phyloP scores from a whole-genome alignment of 306 rosid species.

The Cucurbita moschata region DNA sequence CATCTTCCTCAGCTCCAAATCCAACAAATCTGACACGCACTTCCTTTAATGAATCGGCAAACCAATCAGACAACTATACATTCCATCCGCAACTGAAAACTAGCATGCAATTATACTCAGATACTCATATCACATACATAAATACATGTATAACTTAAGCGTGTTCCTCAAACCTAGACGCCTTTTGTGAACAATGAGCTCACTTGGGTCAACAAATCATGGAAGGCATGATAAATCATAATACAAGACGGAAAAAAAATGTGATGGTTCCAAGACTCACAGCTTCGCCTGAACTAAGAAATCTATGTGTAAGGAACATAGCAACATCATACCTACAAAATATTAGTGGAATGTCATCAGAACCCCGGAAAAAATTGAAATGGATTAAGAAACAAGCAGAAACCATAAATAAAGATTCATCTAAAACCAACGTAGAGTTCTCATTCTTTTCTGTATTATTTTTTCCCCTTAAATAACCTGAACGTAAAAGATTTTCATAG shows the following conservation, averaged over 20 bases:
- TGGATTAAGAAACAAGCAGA: neutral
- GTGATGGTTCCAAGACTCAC: constrained; percentile 36
- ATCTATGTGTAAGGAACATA: constrained; percentile 52
- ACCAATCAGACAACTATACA: constrained; percentile 17
- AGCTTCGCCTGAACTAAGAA: constrained; percentile 55
- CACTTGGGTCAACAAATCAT: neutral
- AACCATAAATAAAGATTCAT: neutral
- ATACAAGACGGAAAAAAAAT: neutral
- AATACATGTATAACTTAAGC: neutral
- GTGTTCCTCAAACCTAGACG: neutral
- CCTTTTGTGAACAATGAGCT: neutral
- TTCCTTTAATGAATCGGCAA: constrained; percentile 71
- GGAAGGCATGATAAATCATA: neutral
- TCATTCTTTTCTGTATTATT: neutral
- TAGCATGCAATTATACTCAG: neutral
- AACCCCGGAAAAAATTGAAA: neutral
- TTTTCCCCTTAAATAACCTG: neutral
- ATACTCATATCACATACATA: neutral
- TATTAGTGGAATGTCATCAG: constrained; percentile 8
- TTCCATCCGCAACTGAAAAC: neutral
- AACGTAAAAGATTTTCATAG: neutral
- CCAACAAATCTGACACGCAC: constrained; percentile 83
- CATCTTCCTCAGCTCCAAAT: constrained; percentile 87
- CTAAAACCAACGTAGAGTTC: neutral
- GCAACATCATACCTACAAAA: constrained; percentile 86